phyloP scores from a whole-genome alignment of 2,329 filamentous ascomycete species.

The Penicillium sp. region DNA sequence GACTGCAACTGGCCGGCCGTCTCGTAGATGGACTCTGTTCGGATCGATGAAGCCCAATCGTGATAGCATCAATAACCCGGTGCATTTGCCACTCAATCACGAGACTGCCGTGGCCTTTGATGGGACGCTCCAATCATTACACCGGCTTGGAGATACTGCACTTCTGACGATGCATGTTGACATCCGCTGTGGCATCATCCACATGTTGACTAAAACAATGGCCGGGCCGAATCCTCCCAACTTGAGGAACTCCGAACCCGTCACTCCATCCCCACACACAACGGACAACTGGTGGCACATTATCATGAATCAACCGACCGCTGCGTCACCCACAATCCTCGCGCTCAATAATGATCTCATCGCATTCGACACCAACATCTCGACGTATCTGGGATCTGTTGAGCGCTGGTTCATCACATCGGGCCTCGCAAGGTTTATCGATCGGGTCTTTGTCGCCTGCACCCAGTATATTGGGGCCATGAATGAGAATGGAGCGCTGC shows the following conservation, averaged over 20 bases:
- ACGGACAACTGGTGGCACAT: conserved; percentile 65
- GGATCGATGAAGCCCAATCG: conserved; percentile 60
- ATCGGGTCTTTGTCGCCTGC: conserved; percentile 73
- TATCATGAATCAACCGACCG: conserved; percentile 42
- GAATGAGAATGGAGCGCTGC: conserved; percentile 78
- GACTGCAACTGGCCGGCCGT: conserved; percentile 51
- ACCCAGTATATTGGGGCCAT: conserved; percentile 72
- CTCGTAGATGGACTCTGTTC: conserved; percentile 80
- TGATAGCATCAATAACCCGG: conserved; percentile 58
- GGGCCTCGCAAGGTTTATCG: conserved; percentile 75
- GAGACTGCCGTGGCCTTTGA: conserved; percentile 89
- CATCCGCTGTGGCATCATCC: conserved; percentile 78
- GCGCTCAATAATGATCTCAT: conserved; percentile 79
- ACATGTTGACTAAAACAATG: conserved; percentile 69
- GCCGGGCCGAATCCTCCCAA: conserved; percentile 52
- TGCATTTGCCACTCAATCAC: conserved; percentile 83
- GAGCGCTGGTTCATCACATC: conserved; percentile 75
- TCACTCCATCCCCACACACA: conserved; percentile 61
- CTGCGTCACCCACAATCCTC: conserved; percentile 67
- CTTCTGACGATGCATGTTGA: conserved; percentile 87
- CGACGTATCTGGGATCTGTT: conserved; percentile 66
- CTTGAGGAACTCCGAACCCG: conserved; percentile 35
- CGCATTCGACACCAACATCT: conserved; percentile 80
- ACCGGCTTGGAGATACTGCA: conserved; percentile 73
- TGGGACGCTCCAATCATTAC: conserved; percentile 77